phyloP scores from a whole-genome alignment of 73 alveolate species.

The Tetrahymena malaccensis region DNA sequence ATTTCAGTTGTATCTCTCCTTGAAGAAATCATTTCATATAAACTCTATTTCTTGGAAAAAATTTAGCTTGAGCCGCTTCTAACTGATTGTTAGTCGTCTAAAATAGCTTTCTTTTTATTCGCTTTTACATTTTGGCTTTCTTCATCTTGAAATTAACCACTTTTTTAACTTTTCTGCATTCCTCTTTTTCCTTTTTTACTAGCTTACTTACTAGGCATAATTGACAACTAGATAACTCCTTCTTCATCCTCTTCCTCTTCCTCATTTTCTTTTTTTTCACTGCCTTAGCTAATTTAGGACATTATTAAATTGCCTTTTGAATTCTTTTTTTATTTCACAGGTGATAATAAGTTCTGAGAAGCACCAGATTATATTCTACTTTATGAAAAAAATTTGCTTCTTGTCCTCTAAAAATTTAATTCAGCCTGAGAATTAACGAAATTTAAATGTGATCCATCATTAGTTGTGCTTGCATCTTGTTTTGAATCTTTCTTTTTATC shows the following conservation, averaged over 20 bases:
- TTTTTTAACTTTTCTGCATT: neutral
- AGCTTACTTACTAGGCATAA: neutral
- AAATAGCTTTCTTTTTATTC: neutral
- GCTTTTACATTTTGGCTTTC: neutral
- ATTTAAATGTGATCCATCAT: neutral
- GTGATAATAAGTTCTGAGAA: neutral
- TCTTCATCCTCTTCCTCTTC: neutral
- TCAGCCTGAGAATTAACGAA: neutral
- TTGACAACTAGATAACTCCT: neutral
- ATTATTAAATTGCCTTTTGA: neutral
- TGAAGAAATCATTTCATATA: neutral
- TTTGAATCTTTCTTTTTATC: neutral
- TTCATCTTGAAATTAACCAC: neutral
- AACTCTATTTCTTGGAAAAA: neutral
- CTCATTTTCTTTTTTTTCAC: neutral
- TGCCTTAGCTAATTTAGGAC: neutral
- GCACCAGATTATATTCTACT: neutral
- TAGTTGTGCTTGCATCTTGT: neutral
- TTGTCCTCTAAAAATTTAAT: neutral
- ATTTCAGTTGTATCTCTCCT: neutral
- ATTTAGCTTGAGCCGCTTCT: neutral
- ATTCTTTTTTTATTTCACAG: neutral
- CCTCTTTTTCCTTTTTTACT: neutral
- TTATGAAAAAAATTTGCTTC: neutral
- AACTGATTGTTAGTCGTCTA: neutral